phyloP scores from a whole-genome alignment of 75 land plant genomes.

The Chamaecyparis obtusa region DNA sequence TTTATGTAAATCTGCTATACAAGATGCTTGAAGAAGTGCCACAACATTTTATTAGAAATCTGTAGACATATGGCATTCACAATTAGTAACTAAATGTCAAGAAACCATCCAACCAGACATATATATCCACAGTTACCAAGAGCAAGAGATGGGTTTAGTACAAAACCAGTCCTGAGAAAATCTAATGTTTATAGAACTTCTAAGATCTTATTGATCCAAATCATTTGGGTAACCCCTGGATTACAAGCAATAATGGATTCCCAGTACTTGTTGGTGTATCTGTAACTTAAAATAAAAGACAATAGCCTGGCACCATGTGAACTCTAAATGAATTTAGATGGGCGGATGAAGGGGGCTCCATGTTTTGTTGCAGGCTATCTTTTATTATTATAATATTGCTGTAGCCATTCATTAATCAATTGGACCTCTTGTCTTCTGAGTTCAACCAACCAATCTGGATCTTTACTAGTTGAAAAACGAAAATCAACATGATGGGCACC shows the following conservation, averaged over 20 bases:
- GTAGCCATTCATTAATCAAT: conserved; percentile 50
- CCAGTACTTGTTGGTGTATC: not conserved
- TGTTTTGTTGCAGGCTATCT: not conserved
- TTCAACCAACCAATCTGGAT: conserved; percentile 64
- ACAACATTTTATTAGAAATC: too few relatives aligned
- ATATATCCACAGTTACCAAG: too few relatives aligned
- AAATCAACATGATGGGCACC: conserved; percentile 80
- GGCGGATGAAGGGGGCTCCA: not conserved
- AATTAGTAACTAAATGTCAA: too few relatives aligned
- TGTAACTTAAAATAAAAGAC: not conserved
- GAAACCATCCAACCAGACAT: too few relatives aligned
- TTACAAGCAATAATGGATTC: not conserved
- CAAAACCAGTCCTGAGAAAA: not conserved
- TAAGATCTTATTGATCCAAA: not conserved
- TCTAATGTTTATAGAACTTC: not conserved
- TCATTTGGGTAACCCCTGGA: not conserved
- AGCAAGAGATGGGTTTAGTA: not conserved
- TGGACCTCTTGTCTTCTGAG: conserved; percentile 48
- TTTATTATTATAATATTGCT: conserved; percentile 24
- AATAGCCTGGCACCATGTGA: not conserved
- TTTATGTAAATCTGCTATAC: too few relatives aligned
- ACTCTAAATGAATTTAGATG: not conserved
- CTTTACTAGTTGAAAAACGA: conserved; percentile 47
- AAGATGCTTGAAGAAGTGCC: too few relatives aligned
- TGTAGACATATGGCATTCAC: too few relatives aligned